Evolutionary conservation across 2,329 filamentous ascomycete species (phyloP).

Genomic region (Phaeophleospora eucalypticola): DNA sequence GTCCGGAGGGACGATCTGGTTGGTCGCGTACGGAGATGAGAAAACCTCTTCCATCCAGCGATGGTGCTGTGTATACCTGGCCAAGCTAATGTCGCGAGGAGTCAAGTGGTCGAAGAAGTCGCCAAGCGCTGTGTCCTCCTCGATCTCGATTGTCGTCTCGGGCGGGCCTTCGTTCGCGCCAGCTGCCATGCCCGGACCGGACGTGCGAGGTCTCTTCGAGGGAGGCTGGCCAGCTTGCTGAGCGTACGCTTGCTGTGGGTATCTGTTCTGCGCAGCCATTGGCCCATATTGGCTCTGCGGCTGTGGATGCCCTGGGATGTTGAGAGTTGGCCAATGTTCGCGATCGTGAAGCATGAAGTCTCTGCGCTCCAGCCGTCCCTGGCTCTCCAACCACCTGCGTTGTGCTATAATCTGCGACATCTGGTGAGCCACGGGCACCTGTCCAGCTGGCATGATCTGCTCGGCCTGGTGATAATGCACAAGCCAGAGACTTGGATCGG

Average conservation of each 20-base stretch:
- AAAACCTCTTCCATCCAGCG: conserved; percentile 99
- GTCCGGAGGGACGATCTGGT: conserved; percentile 81
- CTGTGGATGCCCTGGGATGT: conserved; percentile 51
- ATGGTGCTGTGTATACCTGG: conserved; percentile 88
- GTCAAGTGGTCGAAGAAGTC: conserved; percentile 89
- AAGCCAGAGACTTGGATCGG: conserved; percentile 82
- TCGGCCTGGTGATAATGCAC: conserved; percentile 83
- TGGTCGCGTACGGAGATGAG: conserved; percentile 80
- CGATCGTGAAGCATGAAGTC: conserved; percentile 93
- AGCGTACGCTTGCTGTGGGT: conserved; percentile 29
- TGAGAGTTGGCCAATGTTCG: conserved; percentile 82
- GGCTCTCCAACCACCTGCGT: conserved; percentile 59
- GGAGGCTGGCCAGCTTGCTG: conserved; percentile 37
- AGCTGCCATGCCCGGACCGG: conserved; percentile 38
- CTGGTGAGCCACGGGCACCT: conserved; percentile 59
- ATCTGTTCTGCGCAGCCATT: conserved; percentile 16
- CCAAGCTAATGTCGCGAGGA: conserved; percentile 80
- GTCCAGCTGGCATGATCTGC: conserved; percentile 66
- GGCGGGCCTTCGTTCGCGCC: conserved; percentile 40
- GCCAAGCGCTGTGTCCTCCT: conserved; percentile 81
- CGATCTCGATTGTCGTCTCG: conserved; percentile 66
- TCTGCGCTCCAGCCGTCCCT: conserved; percentile 79
- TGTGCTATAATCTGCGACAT: conserved; percentile 59
- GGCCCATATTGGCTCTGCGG: conserved; percentile 12
- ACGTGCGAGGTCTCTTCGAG: conserved; percentile 43